phyloP scores from a whole-genome alignment of 371 early-diverging fungal species.

The Phascolomyces articulosus region DNA sequence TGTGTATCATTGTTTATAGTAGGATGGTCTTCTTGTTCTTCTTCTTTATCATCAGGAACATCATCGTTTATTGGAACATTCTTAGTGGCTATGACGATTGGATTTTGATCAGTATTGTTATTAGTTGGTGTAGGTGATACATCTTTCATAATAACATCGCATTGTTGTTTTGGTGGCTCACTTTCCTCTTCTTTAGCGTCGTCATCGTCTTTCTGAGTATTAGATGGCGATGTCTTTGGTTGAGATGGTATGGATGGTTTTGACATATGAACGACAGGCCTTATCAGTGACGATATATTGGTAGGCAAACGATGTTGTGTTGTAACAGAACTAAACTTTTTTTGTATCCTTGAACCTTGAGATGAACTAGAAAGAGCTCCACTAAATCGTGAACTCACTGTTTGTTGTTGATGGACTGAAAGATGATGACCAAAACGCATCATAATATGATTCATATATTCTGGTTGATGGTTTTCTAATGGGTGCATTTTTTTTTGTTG shows the following conservation, averaged over 20 bases:
- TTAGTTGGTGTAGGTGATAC: no score
- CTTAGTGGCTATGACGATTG: no score
- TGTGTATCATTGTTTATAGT: no score
- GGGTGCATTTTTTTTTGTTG: background rate
- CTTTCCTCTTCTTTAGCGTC: no score
- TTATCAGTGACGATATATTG: background rate
- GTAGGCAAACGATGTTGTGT: background rate
- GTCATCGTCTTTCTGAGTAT: no score
- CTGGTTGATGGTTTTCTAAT: conserved; percentile 3
- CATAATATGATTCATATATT: conserved; percentile 10
- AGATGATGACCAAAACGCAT: conserved; percentile 16
- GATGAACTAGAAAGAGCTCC: conserved; percentile 6
- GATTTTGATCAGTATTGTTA: no score
- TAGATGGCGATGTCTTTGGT: no score
- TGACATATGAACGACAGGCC: background rate
- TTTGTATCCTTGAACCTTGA: conserved; percentile 6
- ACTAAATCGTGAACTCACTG: background rate
- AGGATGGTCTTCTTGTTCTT: no score
- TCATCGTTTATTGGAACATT: no score
- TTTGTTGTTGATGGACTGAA: conserved; percentile 7
- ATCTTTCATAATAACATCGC: no score
- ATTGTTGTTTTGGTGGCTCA: no score
- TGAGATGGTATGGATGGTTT: background rate
- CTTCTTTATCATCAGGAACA: no score
- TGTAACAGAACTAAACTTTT: background rate